Conservation (phyloP, 305 asterid species). For the Fraxinus ornus region DNA sequence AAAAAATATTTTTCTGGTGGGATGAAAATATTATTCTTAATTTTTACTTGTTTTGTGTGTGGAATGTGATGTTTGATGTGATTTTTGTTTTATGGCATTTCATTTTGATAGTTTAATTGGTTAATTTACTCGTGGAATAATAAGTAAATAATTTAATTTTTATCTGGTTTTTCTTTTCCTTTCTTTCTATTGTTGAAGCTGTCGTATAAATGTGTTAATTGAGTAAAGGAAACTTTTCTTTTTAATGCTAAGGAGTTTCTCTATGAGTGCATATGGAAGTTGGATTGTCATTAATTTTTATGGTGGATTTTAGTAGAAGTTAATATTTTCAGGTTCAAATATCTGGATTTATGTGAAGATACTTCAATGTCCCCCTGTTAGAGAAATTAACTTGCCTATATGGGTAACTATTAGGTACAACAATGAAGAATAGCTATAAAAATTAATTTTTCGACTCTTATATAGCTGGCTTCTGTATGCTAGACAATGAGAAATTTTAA, state of each 20-base stretch:
- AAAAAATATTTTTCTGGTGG: neutral
- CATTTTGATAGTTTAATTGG: neutral
- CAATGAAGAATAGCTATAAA: neutral
- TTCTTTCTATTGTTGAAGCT: neutral
- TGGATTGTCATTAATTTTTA: neutral
- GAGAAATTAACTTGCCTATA: neutral
- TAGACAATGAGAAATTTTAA: neutral
- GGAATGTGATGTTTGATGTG: constrained; percentile 19
- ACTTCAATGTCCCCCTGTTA: neutral
- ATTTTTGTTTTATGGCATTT: constrained; percentile 4
- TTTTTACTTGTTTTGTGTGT: neutral
- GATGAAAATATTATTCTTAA: neutral
- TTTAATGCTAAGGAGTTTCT: neutral
- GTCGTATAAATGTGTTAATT: neutral
- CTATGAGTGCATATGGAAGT: neutral
- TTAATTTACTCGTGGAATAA: neutral
- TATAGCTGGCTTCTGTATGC: neutral
- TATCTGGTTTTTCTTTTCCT: neutral
- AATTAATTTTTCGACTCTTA: neutral
- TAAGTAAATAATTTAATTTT: neutral
- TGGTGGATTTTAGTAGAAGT: neutral
- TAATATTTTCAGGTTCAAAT: neutral
- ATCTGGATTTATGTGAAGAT: neutral
- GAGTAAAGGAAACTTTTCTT: neutral
- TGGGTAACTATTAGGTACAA: neutral